Conservation (phyloP, 192 early-diverging fungal genomes). For the Rhizoclosmatium globosum region DNA sequence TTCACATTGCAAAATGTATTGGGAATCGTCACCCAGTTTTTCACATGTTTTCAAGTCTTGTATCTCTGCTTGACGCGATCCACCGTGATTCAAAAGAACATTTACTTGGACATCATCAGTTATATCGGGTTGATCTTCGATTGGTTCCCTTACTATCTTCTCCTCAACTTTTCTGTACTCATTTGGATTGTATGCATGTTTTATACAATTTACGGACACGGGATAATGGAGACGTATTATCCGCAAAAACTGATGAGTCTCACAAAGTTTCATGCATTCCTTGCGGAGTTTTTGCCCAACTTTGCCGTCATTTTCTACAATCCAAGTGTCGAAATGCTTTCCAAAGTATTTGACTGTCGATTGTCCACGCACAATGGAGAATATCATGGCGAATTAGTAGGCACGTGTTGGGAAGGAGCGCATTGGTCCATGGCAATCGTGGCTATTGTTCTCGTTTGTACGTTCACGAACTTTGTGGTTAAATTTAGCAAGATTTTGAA, state of each 20-base stretch:
- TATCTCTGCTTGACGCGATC: conserved; percentile 19
- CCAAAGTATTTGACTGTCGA: conserved; percentile 27
- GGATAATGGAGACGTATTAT: conserved; percentile 10
- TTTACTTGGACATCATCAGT: conserved; percentile 2
- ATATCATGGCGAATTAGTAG: not conserved
- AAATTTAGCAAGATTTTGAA: conserved; percentile 22
- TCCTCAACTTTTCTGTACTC: not conserved
- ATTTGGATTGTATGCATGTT: conserved; percentile 19
- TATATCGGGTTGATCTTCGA: conserved; percentile 20
- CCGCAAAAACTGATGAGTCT: not conserved
- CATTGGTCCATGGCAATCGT: conserved; percentile 6
- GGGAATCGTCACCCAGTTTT: conserved; percentile 19
- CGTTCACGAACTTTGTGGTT: conserved; percentile 16
- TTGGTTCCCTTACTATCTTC: conserved; percentile 17
- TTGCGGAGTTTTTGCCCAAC: conserved; percentile 20
- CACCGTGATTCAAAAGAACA: conserved; percentile 12
- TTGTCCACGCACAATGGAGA: not conserved
- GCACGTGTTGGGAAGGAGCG: not conserved
- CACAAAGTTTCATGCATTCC: conserved; percentile 22
- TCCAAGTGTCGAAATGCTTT: conserved; percentile 20
- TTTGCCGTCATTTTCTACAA: conserved; percentile 9
- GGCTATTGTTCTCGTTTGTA: conserved; percentile 1
- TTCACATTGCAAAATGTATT: conserved; percentile 19
- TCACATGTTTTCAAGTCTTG: conserved; percentile 16
- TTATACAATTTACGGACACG: conserved; percentile 3